These are phyloP conservation scores for Rubroboletus pulcherrimus DNA, from an alignment of 768 basidiomycete genomes.

Conservation along the genomic window DNA sequence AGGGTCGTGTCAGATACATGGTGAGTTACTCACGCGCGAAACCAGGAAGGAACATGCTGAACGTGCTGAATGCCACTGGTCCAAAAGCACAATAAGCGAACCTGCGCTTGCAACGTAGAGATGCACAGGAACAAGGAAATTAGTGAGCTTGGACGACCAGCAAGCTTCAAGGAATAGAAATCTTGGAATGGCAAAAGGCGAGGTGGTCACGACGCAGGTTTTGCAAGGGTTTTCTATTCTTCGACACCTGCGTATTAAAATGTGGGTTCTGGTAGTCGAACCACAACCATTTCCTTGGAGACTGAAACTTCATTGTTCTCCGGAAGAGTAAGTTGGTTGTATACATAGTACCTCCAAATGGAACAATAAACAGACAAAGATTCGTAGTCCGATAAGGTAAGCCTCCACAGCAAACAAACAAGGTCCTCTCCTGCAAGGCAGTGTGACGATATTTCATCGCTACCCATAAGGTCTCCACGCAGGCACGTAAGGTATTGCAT, in stretches of 20 bases:
- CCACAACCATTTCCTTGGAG: conserved; percentile 21
- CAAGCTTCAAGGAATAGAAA: conserved; percentile 14
- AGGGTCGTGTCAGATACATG: neutral
- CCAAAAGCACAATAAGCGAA: conserved; percentile 9
- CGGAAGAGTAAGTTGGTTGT: conserved; percentile 3
- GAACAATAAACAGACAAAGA: conserved; percentile 23
- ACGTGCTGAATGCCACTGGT: neutral
- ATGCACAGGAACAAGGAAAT: conserved; percentile 1
- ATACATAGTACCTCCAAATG: conserved; percentile 10
- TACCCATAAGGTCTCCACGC: conserved; percentile 7
- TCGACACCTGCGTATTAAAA: conserved; percentile 2
- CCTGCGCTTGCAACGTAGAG: conserved; percentile 18
- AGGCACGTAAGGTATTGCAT: neutral
- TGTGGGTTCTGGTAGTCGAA: neutral
- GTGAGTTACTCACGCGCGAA: conserved; percentile 24
- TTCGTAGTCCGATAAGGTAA: conserved; percentile 13
- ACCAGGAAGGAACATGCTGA: conserved; percentile 24
- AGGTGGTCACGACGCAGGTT: neutral
- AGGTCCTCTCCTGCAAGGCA: neutral
- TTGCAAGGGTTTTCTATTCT: neutral
- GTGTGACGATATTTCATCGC: neutral
- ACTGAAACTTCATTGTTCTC: conserved; percentile 26
- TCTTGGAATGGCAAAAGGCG: neutral
- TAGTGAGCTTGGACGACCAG: conserved; percentile 24
- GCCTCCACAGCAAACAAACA: conserved; percentile 14